Evolutionary conservation across 345 rosid genomes (phyloP), one percentile per base, ranked within the genome.

Genomic region (Jatropha curcas): DNA sequence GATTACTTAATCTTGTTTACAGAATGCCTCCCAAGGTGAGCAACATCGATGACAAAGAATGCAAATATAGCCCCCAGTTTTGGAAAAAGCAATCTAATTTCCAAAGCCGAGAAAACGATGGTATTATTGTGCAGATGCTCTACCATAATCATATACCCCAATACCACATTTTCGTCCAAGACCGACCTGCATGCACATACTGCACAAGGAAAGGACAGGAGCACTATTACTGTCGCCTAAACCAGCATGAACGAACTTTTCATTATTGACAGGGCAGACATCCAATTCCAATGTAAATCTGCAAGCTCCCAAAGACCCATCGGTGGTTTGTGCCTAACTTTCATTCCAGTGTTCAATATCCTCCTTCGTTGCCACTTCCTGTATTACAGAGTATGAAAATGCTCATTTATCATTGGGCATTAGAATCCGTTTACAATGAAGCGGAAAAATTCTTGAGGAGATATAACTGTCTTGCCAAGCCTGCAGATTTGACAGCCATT

Each of bases 401-500:
- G 97, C 84, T 92, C 97, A 50, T 94, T 94, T 82, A 94, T 90
- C 99, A 94, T 94, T 6, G 98, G 98, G 97, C 98, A 92, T 94
- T 51, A 94, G 85, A 79, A 92, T 90, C 53, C 99, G 83, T 94
- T 94, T 70, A 94, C 92, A 0, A 94, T 75, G 81, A 94, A 94
- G 48, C 99, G 98, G 0, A 97, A 37, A 14, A 83, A 90, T 70
- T 94, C 97, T 77, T 85, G 82, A 58, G 97, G 92, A 83, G 91
- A 90, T 64, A 94, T 81, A 56, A 88, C 81, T 13, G 78, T 86
- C 93, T 94, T 92, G 72, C 89, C 88, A 66, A 90, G 86, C 80
- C 97, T 94, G 88, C 76, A 77, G 45, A 71, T 43, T 7, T 19
- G 67, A 27, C 7, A 24, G 16, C 37, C 57, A 74, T n/a, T 4